A percentile compares a stretch with the other conserved stretches of the same genome.
These are phyloP conservation scores for Paecilomyces niveus DNA, from an alignment of 2,329 filamentous ascomycete species.

Conservation along the genomic window DNA sequence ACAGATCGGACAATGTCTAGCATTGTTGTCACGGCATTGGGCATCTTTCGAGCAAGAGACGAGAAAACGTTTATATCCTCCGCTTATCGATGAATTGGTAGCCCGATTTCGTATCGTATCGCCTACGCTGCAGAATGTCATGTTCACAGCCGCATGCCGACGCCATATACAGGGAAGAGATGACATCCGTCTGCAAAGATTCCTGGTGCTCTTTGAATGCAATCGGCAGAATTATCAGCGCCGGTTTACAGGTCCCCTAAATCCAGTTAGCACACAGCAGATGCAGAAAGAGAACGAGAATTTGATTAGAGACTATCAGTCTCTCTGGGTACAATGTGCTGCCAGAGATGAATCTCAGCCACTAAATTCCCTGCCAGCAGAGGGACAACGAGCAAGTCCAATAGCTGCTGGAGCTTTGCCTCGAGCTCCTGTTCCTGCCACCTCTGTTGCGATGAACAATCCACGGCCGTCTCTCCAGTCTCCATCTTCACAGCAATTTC, in stretches of 20 bases:
- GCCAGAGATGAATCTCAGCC: not conserved
- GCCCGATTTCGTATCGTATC: constrained; percentile 45
- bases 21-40: constrained; percentile 39
- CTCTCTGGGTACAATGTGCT: constrained; percentile 6
- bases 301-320: constrained; percentile 11
- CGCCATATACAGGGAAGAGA: constrained; percentile 10
- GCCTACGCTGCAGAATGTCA: constrained; percentile 44
- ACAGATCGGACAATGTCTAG: constrained; percentile 41
- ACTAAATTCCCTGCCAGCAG: not conserved
- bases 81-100: constrained; percentile 51
- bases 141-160: constrained; percentile 39
- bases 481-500: not conserved
- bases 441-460: not conserved
- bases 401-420: not conserved
- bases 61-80: constrained; percentile 40
- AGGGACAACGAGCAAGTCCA: not conserved
- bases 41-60: constrained; percentile 24
- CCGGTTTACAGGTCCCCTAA: constrained; percentile 5
- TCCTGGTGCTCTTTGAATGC: constrained; percentile 13
- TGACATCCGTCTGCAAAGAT: constrained; percentile 4
- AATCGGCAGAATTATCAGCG: constrained; percentile 13
- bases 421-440: not conserved
- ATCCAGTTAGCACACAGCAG: constrained; percentile 1
- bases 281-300: constrained; percentile 10
- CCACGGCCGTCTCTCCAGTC: not conserved